These are phyloP conservation scores for Rhizophagus sp. DNA, from an alignment of 192 early-diverging fungal genomes.

Conservation along the genomic window DNA sequence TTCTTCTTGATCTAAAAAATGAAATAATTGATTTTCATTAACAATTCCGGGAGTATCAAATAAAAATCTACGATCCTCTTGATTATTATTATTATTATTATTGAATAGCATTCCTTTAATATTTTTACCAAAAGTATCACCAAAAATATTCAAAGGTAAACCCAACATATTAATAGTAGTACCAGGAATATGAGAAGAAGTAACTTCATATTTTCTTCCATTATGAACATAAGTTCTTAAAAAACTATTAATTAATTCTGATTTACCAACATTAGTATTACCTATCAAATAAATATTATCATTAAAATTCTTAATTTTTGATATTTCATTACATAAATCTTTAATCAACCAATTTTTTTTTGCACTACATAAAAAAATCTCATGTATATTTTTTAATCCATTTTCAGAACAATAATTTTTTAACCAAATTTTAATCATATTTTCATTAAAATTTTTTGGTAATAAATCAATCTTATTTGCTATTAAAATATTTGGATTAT, in stretches of 20 bases:
- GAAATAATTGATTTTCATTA: conserved; percentile 51
- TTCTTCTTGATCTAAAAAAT: conserved; percentile 51
- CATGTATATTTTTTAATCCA: conserved; percentile 35
- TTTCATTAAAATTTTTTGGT: conserved; percentile 50
- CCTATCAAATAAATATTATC: conserved; percentile 73
- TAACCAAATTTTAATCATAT: conserved; percentile 56
- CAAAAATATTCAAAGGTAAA: conserved; percentile 59
- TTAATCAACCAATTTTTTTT: conserved; percentile 58
- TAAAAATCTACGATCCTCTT: conserved; percentile 43
- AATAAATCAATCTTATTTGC: conserved; percentile 76
- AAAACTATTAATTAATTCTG: conserved; percentile 69
- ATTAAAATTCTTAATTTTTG: conserved; percentile 38
- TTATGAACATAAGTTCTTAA: conserved; percentile 52
- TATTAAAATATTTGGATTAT: conserved; percentile 51
- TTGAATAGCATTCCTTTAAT: conserved; percentile 12
- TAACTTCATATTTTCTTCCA: conserved; percentile 48
- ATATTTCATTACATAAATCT: conserved; percentile 48
- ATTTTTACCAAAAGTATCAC: conserved; percentile 40
- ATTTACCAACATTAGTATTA: conserved; percentile 77
- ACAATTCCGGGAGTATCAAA: conserved; percentile 69
- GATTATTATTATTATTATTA: conserved; percentile 36
- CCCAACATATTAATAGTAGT: conserved; percentile 69
- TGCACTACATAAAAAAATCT: conserved; percentile 59
- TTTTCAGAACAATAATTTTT: conserved; percentile 34
- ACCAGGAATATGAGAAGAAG: conserved; percentile 65